phyloP scores from a whole-genome alignment of 768 basidiomycete species.

The Gloeopeniophorella convolvens region DNA sequence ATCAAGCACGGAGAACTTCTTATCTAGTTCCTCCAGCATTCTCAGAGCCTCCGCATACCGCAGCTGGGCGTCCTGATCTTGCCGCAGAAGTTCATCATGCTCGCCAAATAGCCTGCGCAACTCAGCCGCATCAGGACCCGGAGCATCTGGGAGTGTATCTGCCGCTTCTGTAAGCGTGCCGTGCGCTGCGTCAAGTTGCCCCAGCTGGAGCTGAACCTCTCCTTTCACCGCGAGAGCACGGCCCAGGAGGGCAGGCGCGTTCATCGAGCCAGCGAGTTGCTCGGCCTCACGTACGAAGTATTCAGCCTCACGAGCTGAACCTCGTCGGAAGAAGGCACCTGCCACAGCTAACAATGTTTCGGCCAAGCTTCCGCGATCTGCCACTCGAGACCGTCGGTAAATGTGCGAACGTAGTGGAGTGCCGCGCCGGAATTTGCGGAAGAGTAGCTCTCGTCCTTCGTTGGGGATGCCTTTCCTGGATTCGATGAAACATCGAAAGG shows the following conservation, averaged over 20 bases:
- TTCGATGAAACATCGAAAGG: slow-evolving; percentile 48
- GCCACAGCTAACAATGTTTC: slow-evolving; percentile 58
- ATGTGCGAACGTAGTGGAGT: slow-evolving; percentile 24
- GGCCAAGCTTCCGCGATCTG: slow-evolving; percentile 64
- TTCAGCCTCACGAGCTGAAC: slow-evolving; percentile 79
- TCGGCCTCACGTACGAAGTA: slow-evolving; percentile 76
- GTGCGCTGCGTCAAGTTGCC: slow-evolving; percentile 50
- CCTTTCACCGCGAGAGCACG: slow-evolving; percentile 61
- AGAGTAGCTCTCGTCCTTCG: slow-evolving; percentile 24
- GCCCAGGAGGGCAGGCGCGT: slow-evolving; percentile 56
- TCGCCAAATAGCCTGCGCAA: slow-evolving; percentile 51
- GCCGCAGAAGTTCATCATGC: slow-evolving; percentile 37
- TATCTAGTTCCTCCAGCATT: slow-evolving; percentile 59
- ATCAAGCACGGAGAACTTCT: slow-evolving; percentile 47
- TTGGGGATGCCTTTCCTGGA: slow-evolving; percentile 37
- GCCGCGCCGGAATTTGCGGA: slow-evolving; percentile 16
- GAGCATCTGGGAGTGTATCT: slow-evolving; percentile 38
- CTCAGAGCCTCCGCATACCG: slow-evolving; percentile 50
- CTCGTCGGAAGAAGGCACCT: slow-evolving; percentile 60
- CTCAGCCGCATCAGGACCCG: slow-evolving; percentile 53
- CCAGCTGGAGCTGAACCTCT: slow-evolving; percentile 64
- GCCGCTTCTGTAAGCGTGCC: slow-evolving; percentile 47
- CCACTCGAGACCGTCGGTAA: slow-evolving; percentile 64
- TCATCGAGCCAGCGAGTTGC: slow-evolving; percentile 64
- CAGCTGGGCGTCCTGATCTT: slow-evolving; percentile 41